Evolutionary conservation across 1,284 basidiomycete genomes (phyloP), one percentile per base, ranked within the genome.

Genomic region (Takashimella koratensis): DNA sequence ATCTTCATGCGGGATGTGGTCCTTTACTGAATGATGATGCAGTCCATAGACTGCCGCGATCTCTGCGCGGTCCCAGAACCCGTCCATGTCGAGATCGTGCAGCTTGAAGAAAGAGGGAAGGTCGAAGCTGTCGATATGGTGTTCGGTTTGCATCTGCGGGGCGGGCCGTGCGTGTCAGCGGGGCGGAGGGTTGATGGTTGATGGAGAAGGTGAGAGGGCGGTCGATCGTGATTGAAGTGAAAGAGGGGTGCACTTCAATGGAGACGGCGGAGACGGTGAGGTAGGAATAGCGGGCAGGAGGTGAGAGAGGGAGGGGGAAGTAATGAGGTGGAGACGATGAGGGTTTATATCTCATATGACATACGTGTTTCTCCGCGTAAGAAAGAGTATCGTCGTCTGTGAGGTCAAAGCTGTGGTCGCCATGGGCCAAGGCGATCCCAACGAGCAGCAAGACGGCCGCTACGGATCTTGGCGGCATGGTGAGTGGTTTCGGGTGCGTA

Each of bases 21-120:
- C 87, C 76, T 89, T 85, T 20, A 90, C 89, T 64, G 91, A 91
- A 56, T 94, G 83, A 74, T 98, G 96, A 75, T 98, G 92, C 21
- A 99, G 88, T 53, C 95, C 95, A 66, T 96, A 95, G 43, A 95
- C 83, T 5, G 90, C 89, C 71, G 94, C 86, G 58, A 94, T 87
- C 74, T 94, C 90, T 57, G 85, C 84, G 53, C 80, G 78, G 73
- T 88, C 84, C 86, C 88, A 89, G 39, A 79, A 64, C 0, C 87
- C 84, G 63, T 74, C 87, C 82, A 84, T 79, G 77, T 97, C 85
- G 55, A 98, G 80, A 76, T 98, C 94, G 75, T 98, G 94, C 10
- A 98, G 80, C 58, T 74, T 68, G 71, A 76, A 76, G 63, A 76
- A 76, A 4, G 72, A 62, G 25, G 70, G 65, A 4, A 73, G 63